Conservation (phyloP, 225 moss, liverwort and hornwort genomes). For the Pseudisothecium myosuroides region DNA sequence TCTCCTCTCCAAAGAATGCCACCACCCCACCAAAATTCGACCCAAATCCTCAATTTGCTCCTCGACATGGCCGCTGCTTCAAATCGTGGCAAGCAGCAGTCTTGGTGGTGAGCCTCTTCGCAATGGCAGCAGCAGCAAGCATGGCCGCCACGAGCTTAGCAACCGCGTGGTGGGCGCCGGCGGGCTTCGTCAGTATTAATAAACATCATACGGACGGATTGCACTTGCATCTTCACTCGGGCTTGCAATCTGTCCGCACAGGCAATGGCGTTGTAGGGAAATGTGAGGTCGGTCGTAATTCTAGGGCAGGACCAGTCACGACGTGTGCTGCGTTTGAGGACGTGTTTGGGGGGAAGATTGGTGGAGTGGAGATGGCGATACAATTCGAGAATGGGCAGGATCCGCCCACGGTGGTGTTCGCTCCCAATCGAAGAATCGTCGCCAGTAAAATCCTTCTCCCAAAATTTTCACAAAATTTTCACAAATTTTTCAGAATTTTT, state of each 20-base stretch:
- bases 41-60: not conserved
- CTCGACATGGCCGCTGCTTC: not conserved
- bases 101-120: not conserved
- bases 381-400: slow-evolving; percentile 25
- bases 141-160: not conserved
- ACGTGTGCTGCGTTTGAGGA: not conserved
- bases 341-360: not conserved
- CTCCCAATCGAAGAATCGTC: slow-evolving; percentile 33
- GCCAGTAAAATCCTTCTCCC: slow-evolving; percentile 4
- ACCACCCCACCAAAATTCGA: not conserved
- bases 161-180: not conserved
- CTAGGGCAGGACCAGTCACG: not conserved
- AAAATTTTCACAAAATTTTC: not conserved
- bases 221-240: not conserved
- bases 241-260: not conserved
- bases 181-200: not conserved
- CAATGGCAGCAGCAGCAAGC: not conserved
- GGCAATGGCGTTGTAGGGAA: not conserved
- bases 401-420: slow-evolving; percentile 34
- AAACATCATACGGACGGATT: not conserved
- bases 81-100: not conserved
- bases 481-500: not conserved
- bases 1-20: not conserved
- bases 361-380: not conserved
- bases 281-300: not conserved